Evolutionary conservation across 257 asterid genomes (phyloP).

Genomic region (Scutellaria galericulata): DNA sequence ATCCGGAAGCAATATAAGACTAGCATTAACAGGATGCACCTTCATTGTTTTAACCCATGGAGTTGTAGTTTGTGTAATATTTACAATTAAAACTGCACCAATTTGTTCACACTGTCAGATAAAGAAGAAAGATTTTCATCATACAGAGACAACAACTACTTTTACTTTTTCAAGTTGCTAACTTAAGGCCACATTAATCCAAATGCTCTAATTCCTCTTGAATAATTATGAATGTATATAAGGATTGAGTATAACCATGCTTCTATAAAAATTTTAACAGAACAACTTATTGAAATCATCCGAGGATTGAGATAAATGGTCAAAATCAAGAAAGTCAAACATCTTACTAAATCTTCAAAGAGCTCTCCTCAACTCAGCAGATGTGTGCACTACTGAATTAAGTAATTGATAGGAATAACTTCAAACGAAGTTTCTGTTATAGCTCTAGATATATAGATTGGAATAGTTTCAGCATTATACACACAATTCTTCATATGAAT

Average conservation of each 20-base stretch:
- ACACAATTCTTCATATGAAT: background rate
- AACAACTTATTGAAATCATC: conserved; percentile 17
- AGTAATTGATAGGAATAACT: background rate
- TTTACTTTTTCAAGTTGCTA: conserved; percentile 24
- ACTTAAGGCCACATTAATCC: conserved; percentile 21
- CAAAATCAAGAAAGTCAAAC: conserved; percentile 16
- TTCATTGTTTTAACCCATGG: conserved; percentile 65
- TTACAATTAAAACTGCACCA: conserved; percentile 78
- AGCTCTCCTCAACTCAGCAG: background rate
- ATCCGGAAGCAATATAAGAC: conserved; percentile 82
- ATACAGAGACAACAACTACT: conserved; percentile 19
- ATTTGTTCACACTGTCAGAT: conserved; percentile 41
- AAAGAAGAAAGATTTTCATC: conserved; percentile 10
- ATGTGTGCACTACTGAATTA: conserved; percentile 4
- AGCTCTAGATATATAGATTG: background rate
- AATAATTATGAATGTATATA: background rate
- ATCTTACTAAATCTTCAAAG: background rate
- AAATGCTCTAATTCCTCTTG: conserved; percentile 11
- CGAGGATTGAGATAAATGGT: background rate
- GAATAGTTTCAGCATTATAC: background rate
- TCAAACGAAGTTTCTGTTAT: conserved; percentile 15
- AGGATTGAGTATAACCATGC: background rate
- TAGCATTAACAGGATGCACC: conserved; percentile 77
- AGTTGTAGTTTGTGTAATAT: conserved; percentile 50
- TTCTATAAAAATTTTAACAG: background rate